phyloP scores from a whole-genome alignment of 179 eudicot species.

The Actinidia chinensis region DNA sequence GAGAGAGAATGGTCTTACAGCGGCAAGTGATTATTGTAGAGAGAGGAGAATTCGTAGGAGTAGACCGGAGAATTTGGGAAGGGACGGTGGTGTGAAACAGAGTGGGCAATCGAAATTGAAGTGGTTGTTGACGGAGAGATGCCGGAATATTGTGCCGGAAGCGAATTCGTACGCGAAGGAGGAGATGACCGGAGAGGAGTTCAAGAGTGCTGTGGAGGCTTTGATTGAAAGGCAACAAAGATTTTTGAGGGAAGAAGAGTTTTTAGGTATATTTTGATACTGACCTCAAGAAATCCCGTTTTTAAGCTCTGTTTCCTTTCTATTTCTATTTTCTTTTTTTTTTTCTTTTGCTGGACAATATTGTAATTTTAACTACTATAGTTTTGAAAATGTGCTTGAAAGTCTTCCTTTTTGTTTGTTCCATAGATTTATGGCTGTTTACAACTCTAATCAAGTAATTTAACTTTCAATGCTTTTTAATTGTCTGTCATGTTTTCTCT shows the following conservation, averaged over 20 bases:
- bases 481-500: no score
- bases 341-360: no score
- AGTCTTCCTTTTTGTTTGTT: no score
- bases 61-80: slow-evolving; percentile 46
- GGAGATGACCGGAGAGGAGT: slow-evolving; percentile 78
- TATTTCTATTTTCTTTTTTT: neutral
- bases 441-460: neutral
- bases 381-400: no score
- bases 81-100: slow-evolving; percentile 20
- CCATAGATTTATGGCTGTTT: slow-evolving; percentile 1
- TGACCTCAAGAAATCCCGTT: slow-evolving; percentile 2
- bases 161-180: no score
- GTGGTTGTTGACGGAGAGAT: slow-evolving; percentile 53
- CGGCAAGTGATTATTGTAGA: neutral
- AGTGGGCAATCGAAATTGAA: slow-evolving; percentile 29
- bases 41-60: slow-evolving; percentile 47
- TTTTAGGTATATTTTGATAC: slow-evolving; percentile 16
- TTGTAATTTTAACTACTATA: neutral
- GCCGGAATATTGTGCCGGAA: slow-evolving; percentile 23
- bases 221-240: slow-evolving; percentile 89
- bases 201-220: slow-evolving; percentile 67
- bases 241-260: slow-evolving; percentile 69
- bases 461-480: no score
- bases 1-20: neutral
- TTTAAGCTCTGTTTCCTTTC: neutral